Base-by-base conservation (phyloP, 2,329 filamentous ascomycete species). In the Erysiphe neolycopersici region DNA sequence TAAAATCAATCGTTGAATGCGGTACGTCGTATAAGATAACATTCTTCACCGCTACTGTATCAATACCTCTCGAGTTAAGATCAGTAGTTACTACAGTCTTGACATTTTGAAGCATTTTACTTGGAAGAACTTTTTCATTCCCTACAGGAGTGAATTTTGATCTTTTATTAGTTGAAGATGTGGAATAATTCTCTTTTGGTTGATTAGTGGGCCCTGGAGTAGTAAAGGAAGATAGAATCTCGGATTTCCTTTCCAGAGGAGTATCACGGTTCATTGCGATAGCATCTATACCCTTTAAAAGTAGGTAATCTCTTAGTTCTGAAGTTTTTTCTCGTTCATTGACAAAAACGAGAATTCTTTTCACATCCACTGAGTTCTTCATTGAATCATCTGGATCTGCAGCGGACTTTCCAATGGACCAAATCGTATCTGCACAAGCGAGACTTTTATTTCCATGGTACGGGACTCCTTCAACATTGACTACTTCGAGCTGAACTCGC, bases 11-110 rank as follows among this genome's bases (percentile, higher is more conserved):
- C 0, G 84, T 92, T 0, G 82, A 92, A 57, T 95, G 87, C 4
- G 89, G 89, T n/a, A 98, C 87, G 57, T 98, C 84, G 59, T 93
- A 95, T 22, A 98, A 63, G 44, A 98, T 77, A 43, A 98, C 89
- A 51, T 92, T 82, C 45, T 81, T 71, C 16, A 95, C 87, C 16
- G 82, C 79, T 29, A 94, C 62, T 0, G 89, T 98, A 59, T 98
- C 89, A 53, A 98, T 93, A 48, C 89, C 89, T 51, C 89, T 66
- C 5, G 84, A 93, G 4, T 82, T 83, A 46, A 98, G 63, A 59
- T 98, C 89, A 0, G 89, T 98, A 12, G 84, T 89, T 3, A 98
- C 87, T 35, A 98, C 71, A 11, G 93, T 87, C 59, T 84, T 91
- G 38, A 79, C 84, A 55, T 87, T 85, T 30, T 70, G 63, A 31